Conservation (phyloP, 2,329 filamentous ascomycete species). For the Macrophomina phaseolina region DNA sequence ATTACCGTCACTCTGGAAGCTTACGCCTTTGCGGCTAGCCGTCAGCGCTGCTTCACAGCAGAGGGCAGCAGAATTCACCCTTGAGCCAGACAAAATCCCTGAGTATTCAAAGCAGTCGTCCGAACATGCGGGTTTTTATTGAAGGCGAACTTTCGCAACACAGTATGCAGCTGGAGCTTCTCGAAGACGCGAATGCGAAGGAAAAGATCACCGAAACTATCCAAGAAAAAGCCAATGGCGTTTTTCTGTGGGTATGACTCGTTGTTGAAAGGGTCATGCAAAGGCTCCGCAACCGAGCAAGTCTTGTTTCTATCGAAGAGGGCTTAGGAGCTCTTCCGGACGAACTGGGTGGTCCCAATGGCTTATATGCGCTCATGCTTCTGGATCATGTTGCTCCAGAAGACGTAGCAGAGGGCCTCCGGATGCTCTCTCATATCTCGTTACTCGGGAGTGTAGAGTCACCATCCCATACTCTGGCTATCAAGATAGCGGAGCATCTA, state of each 20-base stretch:
- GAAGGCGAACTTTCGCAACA: not conserved
- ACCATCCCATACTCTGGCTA: not conserved
- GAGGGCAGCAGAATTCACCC: no score
- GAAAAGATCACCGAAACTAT: not conserved
- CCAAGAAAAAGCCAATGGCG: conserved; percentile 9
- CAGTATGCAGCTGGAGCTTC: not conserved
- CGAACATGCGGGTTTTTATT: not conserved
- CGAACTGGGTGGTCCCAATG: not conserved
- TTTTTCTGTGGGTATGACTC: conserved; percentile 23
- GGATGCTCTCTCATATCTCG: not conserved
- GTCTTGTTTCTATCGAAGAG: not conserved
- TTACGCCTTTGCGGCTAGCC: no score
- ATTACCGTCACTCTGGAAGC: no score
- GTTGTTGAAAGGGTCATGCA: conserved; percentile 3
- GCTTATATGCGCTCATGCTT: not conserved
- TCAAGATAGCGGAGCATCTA: not conserved
- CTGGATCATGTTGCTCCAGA: not conserved
- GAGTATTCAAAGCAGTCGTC: no score
- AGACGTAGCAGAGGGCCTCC: not conserved
- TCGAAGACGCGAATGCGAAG: not conserved
- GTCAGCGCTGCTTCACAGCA: no score
- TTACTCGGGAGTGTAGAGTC: not conserved
- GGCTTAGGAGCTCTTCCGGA: not conserved
- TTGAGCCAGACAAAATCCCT: no score
- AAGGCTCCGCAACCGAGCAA: conserved; percentile 2